Evolutionary conservation across 2,329 filamentous ascomycete species (phyloP).

Genomic region (Aspergillus sp.): DNA sequence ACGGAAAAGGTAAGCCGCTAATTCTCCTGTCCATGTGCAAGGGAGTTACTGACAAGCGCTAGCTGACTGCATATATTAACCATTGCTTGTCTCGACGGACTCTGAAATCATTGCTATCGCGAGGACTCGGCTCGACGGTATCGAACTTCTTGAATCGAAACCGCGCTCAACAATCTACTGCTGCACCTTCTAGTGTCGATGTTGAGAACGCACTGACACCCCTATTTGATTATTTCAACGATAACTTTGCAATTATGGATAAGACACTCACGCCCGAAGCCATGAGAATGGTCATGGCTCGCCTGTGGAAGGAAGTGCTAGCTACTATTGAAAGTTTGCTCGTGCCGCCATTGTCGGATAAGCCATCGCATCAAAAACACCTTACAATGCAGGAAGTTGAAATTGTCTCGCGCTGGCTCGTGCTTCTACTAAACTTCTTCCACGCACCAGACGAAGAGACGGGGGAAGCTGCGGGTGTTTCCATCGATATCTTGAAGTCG

Average conservation of each 20-base stretch:
- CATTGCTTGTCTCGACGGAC: conserved; percentile 82
- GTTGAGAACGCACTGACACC: conserved; percentile 79
- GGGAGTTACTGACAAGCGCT: neutral
- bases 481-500: conserved; percentile 87
- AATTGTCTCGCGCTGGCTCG: conserved; percentile 91
- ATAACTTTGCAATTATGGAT: conserved; percentile 99
- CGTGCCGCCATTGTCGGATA: conserved; percentile 92
- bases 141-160: conserved; percentile 64
- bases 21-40: neutral
- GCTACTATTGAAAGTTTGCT: conserved; percentile 86
- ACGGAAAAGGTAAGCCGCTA: conserved; percentile 80
- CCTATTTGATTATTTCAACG: conserved; percentile 91
- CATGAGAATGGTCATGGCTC: conserved; percentile 98
- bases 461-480: conserved; percentile 82
- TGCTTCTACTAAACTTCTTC: conserved; percentile 91
- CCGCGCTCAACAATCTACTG: conserved; percentile 48
- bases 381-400: conserved; percentile 87
- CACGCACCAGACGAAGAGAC: conserved; percentile 83
- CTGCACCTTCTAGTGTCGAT: conserved; percentile 67
- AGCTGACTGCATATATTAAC: conserved; percentile 92
- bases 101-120: conserved; percentile 70
- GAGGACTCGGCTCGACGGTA: conserved; percentile 70
- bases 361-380: conserved; percentile 80
- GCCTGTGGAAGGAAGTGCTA: conserved; percentile 95
- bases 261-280: conserved; percentile 89